phyloP scores from a whole-genome alignment of 2,329 filamentous ascomycete species.

The Arachnomyces sp. region DNA sequence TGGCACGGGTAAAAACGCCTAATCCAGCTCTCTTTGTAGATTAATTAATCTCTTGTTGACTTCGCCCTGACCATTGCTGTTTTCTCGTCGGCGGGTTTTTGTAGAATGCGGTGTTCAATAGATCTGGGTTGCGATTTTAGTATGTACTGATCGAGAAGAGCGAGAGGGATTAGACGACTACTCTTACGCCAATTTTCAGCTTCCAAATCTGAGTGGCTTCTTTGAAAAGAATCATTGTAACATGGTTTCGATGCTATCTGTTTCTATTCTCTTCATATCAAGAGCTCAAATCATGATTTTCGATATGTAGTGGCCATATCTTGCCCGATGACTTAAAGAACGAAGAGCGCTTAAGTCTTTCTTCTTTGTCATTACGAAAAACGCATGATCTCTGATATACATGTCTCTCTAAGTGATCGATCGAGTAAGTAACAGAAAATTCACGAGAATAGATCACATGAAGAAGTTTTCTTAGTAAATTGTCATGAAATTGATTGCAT shows the following conservation, averaged over 20 bases:
- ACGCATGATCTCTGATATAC: too few relatives aligned
- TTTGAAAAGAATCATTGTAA: too few relatives aligned
- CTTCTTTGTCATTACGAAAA: constrained; percentile 1
- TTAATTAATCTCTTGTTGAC: constrained; percentile 4
- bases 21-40: constrained; percentile 5
- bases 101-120: constrained; percentile 6
- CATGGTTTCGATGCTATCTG: too few relatives aligned
- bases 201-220: constrained; percentile 1
- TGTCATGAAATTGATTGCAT: too few relatives aligned
- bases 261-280: not conserved
- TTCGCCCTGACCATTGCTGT: constrained; percentile 1
- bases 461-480: too few relatives aligned
- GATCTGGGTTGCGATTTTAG: constrained; percentile 1
- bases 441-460: not conserved
- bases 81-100: constrained; percentile 4
- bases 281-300: not conserved
- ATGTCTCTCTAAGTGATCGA: too few relatives aligned
- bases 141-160: not conserved
- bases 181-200: constrained; percentile 2
- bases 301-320: not conserved
- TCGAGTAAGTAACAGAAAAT: constrained; percentile 2
- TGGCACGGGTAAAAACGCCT: too few relatives aligned
- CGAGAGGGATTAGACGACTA: not conserved
- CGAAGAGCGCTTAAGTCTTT: not conserved
- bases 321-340: not conserved